Conservation (phyloP, 768 basidiomycete species). For the Cystobasidiopsis lactophilus region DNA sequence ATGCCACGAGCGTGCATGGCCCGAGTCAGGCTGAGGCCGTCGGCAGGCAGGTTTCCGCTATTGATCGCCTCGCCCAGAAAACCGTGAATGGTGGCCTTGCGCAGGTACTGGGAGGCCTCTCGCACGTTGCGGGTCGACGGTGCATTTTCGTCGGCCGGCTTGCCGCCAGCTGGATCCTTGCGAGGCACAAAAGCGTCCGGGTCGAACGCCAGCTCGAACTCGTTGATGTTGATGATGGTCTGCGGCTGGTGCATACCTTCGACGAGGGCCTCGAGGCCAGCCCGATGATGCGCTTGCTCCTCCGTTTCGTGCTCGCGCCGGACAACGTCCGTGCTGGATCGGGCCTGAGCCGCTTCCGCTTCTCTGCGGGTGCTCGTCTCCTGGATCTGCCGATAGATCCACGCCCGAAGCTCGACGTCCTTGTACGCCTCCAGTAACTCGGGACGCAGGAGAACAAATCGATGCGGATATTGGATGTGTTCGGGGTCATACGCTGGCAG, state of each 20-base stretch:
- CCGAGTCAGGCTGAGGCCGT: constrained; percentile 25
- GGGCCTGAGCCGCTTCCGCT: constrained; percentile 3
- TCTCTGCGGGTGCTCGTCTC: constrained; percentile 17
- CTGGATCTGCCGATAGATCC: constrained; percentile 21
- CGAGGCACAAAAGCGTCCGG: constrained; percentile 29
- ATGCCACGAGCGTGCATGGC: constrained; percentile 27
- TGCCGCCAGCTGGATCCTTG: constrained; percentile 14
- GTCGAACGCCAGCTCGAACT: constrained; percentile 28
- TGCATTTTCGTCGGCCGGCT: constrained; percentile 22
- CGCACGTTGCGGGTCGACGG: constrained; percentile 28
- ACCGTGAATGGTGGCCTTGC: constrained; percentile 20
- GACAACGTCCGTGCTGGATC: background rate
- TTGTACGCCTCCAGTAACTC: constrained; percentile 29
- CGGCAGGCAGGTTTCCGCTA: constrained; percentile 22
- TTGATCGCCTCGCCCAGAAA: constrained; percentile 23
- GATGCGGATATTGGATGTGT: constrained; percentile 25
- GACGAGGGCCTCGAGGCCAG: background rate
- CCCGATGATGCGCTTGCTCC: constrained; percentile 1
- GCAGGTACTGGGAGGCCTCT: constrained; percentile 27
- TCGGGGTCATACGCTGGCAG: constrained; percentile 8
- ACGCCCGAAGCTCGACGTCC: constrained; percentile 26
- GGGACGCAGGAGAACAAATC: constrained; percentile 27
- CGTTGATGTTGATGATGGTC: constrained; percentile 24
- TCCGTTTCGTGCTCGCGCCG: constrained; percentile 10
- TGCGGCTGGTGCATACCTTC: constrained; percentile 10